Percentiles rank a stretch among this genome's conserved stretches.
These are phyloP conservation scores for Grosmannia serpens DNA, from an alignment of 2,329 filamentous ascomycete genomes.

Conservation along the genomic window DNA sequence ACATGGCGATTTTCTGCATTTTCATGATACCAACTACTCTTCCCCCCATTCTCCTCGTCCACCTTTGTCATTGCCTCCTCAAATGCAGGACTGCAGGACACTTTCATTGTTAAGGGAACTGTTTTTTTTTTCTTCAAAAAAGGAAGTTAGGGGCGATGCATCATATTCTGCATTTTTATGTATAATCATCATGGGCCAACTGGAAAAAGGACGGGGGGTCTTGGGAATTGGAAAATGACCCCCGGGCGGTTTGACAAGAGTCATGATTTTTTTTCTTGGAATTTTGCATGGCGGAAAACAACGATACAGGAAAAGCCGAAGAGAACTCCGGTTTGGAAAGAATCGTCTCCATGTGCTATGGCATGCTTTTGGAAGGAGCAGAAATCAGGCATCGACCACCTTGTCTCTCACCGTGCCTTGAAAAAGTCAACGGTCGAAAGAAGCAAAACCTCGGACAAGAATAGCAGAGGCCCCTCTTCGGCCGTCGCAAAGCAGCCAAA, in stretches of 20 bases:
- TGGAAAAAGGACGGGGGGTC: not conserved
- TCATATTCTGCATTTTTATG: not conserved
- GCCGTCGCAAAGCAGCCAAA: not conserved
- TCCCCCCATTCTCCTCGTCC: not conserved
- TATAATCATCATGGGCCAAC: not conserved
- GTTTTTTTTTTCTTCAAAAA: not conserved
- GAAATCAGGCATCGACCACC: not conserved
- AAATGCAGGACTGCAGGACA: not conserved
- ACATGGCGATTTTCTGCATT: not conserved
- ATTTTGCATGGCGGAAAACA: not conserved
- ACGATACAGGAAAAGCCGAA: not conserved
- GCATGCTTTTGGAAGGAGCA: not conserved
- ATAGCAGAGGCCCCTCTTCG: not conserved
- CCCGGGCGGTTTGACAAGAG: not conserved
- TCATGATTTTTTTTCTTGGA: not conserved
- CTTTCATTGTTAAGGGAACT: not conserved
- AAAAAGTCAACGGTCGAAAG: not conserved
- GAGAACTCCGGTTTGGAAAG: not conserved
- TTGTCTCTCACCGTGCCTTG: not conserved
- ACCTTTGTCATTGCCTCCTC: not conserved
- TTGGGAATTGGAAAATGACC: not conserved
- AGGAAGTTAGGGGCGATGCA: not conserved
- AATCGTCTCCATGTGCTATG: not conserved
- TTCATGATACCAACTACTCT: slow-evolving; percentile 2
- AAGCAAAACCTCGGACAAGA: not conserved